Percentiles rank a stretch among this genome's conserved stretches.
These are phyloP conservation scores for Hymenoscyphus infarciens DNA, from an alignment of 2,329 filamentous ascomycete genomes.

Conservation along the genomic window DNA sequence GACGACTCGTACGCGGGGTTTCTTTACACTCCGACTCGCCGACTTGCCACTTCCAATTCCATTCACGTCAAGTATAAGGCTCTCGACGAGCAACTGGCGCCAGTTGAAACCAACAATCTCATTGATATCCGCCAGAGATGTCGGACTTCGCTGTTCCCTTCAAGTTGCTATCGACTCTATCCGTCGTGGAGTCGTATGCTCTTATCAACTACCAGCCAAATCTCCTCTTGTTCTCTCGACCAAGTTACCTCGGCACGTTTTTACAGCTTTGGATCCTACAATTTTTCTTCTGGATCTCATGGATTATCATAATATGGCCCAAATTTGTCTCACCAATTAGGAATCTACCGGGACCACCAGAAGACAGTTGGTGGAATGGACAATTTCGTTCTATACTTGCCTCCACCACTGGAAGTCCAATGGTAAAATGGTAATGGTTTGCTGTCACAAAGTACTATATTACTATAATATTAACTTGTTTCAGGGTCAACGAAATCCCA, in stretches of 20 bases:
- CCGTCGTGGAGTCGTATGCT: slow-evolving; percentile 24
- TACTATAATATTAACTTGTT: background rate
- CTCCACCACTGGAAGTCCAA: slow-evolving; percentile 39
- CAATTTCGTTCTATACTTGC: slow-evolving; percentile 39
- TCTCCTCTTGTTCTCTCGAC: slow-evolving; percentile 26
- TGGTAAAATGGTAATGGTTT: slow-evolving; percentile 36
- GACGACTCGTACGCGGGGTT: background rate
- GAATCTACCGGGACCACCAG: slow-evolving; percentile 50
- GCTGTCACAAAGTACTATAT: background rate
- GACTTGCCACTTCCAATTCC: background rate
- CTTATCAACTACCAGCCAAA: slow-evolving; percentile 25
- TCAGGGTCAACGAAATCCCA: slow-evolving; percentile 55
- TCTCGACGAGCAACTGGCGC: background rate
- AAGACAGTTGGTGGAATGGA: slow-evolving; percentile 43
- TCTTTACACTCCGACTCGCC: background rate
- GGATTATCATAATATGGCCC: slow-evolving; percentile 52
- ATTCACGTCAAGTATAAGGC: background rate
- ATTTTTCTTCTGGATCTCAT: slow-evolving; percentile 38
- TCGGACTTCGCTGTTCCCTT: slow-evolving; percentile 24
- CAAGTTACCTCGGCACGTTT: slow-evolving; percentile 39
- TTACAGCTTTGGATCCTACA: slow-evolving; percentile 39
- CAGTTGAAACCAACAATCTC: background rate
- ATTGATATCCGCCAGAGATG: background rate
- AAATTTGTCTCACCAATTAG: slow-evolving; percentile 54
- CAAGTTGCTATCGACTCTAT: slow-evolving; percentile 25